Conservation (phyloP, 176 grass and related monocot species). For the Poa pratensis region DNA sequence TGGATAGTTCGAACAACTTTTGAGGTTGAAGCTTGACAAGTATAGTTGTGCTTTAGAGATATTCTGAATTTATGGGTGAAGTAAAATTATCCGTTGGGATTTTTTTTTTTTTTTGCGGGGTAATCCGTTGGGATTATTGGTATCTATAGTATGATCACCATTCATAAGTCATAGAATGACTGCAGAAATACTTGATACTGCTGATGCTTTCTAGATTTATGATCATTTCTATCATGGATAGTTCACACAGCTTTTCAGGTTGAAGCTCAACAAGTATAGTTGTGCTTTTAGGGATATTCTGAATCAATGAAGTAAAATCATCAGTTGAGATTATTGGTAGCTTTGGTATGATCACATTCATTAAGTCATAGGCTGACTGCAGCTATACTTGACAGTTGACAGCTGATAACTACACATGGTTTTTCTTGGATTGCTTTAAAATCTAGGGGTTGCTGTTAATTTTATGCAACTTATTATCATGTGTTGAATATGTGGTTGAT, state of each 20-base stretch:
- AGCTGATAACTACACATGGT: neutral
- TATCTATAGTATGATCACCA: neutral
- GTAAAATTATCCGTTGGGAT: neutral
- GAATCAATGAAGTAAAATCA: slow-evolving; percentile 19
- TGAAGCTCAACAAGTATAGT: neutral
- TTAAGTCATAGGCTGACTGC: slow-evolving; percentile 1
- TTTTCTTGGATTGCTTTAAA: neutral
- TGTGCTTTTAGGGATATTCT: slow-evolving; percentile 15
- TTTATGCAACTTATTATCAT: slow-evolving; percentile 12
- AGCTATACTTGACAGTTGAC: slow-evolving; percentile 13
- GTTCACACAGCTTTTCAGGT: slow-evolving; percentile 3
- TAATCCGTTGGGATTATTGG: neutral
- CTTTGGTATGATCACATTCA: neutral
- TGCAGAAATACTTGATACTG: neutral
- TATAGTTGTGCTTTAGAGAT: neutral
- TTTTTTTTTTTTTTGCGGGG: too few relatives aligned
- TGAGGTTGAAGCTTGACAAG: slow-evolving; percentile 15
- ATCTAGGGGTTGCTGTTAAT: neutral
- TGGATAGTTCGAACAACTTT: slow-evolving; percentile 16
- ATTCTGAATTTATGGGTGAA: slow-evolving; percentile 35
- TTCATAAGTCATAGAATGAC: neutral
- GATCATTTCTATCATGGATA: neutral
- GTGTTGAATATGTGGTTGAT: slow-evolving; percentile 26
- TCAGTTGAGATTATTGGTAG: neutral
- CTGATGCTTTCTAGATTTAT: neutral